These are phyloP conservation scores for Leccinellum luteum DNA, from an alignment of 768 basidiomycete genomes.

Conservation along the genomic window DNA sequence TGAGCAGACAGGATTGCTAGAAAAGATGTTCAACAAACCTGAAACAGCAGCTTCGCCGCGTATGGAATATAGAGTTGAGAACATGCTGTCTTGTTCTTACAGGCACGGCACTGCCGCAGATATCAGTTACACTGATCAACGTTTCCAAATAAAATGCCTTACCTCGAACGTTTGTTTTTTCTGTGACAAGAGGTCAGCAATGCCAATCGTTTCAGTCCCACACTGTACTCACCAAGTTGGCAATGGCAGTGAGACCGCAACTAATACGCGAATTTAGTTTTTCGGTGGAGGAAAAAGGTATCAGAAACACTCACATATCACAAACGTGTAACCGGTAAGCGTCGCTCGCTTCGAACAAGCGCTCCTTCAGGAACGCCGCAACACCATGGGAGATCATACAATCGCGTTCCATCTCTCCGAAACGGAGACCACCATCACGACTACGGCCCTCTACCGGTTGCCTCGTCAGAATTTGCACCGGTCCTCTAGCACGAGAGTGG, in stretches of 20 bases:
- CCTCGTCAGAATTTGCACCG: constrained; percentile 94
- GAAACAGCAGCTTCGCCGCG: constrained; percentile 94
- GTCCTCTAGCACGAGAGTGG: constrained; percentile 94
- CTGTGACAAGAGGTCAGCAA: constrained; percentile 31
- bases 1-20: not conserved
- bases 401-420: constrained; percentile 99
- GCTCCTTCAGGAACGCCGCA: constrained; percentile 96
- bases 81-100: constrained; percentile 94
- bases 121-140: constrained; percentile 4
- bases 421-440: constrained; percentile 97
- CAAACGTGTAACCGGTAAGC: constrained; percentile 95
- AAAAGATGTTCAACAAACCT: constrained; percentile 47
- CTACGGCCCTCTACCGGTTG: constrained; percentile 99
- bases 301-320: constrained; percentile 72
- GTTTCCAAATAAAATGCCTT: constrained; percentile 9
- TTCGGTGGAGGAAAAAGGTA: not conserved
- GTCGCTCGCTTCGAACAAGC: constrained; percentile 90
- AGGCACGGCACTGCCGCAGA: constrained; percentile 72
- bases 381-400: constrained; percentile 99
- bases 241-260: constrained; percentile 95
- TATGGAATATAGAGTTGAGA: constrained; percentile 94
- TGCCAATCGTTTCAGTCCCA: not conserved
- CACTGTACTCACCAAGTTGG: constrained; percentile 73
- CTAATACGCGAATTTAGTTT: constrained; percentile 36
- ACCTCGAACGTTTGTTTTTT: constrained; percentile 98